Evolutionary conservation across 2,329 filamentous ascomycete genomes (phyloP), one percentile per base, ranked within the genome.

Genomic region (Endocalyx cinctus): DNA sequence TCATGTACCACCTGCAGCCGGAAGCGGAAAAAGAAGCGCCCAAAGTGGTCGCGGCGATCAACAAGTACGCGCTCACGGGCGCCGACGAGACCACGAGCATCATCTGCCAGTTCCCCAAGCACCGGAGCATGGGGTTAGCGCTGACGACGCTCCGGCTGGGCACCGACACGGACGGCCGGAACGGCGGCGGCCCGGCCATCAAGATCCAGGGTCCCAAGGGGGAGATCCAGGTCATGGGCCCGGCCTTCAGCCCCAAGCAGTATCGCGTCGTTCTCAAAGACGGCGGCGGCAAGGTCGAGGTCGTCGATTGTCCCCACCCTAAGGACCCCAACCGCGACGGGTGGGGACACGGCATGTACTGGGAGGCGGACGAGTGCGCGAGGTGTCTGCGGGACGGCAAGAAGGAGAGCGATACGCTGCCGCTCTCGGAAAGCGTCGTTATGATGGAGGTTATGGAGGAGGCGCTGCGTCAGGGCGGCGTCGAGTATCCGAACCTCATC

Each of bases 341-440:
- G 44, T 71, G 64, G 63, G 87, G 86, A 10, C 82, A 87, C 44
- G 87, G 87, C 31, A 92, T 94, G 85, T 92, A 87, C 64, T 90
- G 82, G 82, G 84, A 89, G 58, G 86, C 86, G 2, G 85, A 89
- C 56, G 85, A 87, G 66, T 82, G 77, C 44, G 85, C 82, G 17
- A 70, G 80, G 28, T 86, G 83, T 46, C 54, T 94, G 37, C 70
- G 82, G 27, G 87, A 92, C 55, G 85, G 87, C 15, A 79, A 78
- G 62, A 74, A 81, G 51, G 82, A 94, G 67, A 87, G 86, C 55
- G 70, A 74, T 29, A 72, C 72, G 10, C 64, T 92, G 60, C 77
- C 81, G 14, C 76, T 77, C 67, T 71, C 77, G 28, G 88, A 95
- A 71, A 90, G 83, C 52, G 69, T 94, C 34, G 72, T 80, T 30